These are phyloP conservation scores for Cyberlindnera sargentensis DNA, from an alignment of 805 yeast genomes.

Conservation along the genomic window DNA sequence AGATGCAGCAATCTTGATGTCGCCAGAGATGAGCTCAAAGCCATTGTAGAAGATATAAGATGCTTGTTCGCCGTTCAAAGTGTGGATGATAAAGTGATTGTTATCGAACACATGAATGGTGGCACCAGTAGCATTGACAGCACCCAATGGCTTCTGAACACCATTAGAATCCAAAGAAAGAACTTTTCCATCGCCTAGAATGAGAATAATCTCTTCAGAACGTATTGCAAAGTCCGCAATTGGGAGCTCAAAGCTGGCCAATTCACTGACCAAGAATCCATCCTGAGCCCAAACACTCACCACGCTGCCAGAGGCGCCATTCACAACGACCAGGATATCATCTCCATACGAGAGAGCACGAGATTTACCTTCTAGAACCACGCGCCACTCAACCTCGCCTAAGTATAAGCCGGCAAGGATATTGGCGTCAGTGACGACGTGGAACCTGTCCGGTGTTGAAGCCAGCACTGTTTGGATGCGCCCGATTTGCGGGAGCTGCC, in stretches of 20 bases:
- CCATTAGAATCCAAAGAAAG: slow-evolving; percentile 2
- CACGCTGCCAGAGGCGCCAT: slow-evolving; percentile 12
- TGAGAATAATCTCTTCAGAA: slow-evolving; percentile 1
- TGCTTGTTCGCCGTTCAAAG: slow-evolving; percentile 2
- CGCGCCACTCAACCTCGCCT: slow-evolving; percentile 30
- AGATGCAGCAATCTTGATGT: slow-evolving; percentile 8
- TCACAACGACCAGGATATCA: slow-evolving; percentile 18
- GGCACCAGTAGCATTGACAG: slow-evolving; percentile 5
- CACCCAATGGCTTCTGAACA: slow-evolving; percentile 1
- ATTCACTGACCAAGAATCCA: slow-evolving; percentile 11
- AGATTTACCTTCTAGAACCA: slow-evolving; percentile 14
- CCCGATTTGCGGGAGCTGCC: slow-evolving; percentile 45
- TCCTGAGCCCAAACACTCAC: slow-evolving; percentile 17
- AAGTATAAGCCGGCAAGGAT: slow-evolving; percentile 31
- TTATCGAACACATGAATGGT: slow-evolving; percentile 9
- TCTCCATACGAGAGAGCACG: slow-evolving; percentile 1
- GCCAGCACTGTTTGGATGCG: slow-evolving; percentile 20
- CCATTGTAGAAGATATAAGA: slow-evolving; percentile 13
- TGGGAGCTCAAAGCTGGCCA: slow-evolving; percentile 7
- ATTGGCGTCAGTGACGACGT: slow-evolving; percentile 23
- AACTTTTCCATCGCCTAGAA: slow-evolving; percentile 13
- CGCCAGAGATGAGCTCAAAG: slow-evolving; percentile 2
- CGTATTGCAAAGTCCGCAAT: slow-evolving; percentile 2
- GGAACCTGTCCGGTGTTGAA: slow-evolving; percentile 12
- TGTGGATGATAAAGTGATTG: slow-evolving; percentile 13